phyloP scores from a whole-genome alignment of 2,329 filamentous ascomycete species.

The Aspergillus neotritici region DNA sequence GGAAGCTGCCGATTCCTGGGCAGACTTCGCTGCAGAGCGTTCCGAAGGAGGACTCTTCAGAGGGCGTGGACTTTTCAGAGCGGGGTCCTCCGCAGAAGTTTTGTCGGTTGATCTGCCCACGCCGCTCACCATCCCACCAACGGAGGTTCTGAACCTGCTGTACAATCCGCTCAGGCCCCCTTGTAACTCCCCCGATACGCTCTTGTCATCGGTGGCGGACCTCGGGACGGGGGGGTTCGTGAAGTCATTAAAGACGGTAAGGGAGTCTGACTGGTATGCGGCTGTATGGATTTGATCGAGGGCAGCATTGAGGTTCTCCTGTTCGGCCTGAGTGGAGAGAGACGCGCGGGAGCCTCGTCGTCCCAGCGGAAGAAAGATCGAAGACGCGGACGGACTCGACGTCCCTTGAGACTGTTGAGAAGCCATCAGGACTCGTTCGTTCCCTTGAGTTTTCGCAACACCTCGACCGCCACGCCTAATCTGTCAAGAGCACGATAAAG shows the following conservation, averaged over 20 bases:
- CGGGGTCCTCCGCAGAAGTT: slow-evolving; percentile 19
- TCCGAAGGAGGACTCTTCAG: slow-evolving; percentile 25
- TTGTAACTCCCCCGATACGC: slow-evolving; percentile 67
- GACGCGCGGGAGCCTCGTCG: slow-evolving; percentile 48
- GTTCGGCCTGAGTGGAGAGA: slow-evolving; percentile 54
- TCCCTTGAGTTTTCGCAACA: neutral
- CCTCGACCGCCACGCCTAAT: neutral
- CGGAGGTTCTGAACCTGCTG: slow-evolving; percentile 73
- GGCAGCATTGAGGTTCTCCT: slow-evolving; percentile 67
- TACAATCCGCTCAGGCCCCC: slow-evolving; percentile 87
- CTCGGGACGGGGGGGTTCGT: slow-evolving; percentile 59
- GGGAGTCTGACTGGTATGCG: slow-evolving; percentile 74
- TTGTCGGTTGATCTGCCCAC: slow-evolving; percentile 29
- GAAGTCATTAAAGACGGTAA: slow-evolving; percentile 94
- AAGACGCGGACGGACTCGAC: slow-evolving; percentile 41
- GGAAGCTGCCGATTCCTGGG: slow-evolving; percentile 17
- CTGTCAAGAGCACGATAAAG: neutral
- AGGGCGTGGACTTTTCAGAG: slow-evolving; percentile 18
- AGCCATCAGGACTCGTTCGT: slow-evolving; percentile 26
- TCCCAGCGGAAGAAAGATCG: slow-evolving; percentile 41
- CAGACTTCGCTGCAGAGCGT: slow-evolving; percentile 21
- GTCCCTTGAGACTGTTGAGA: slow-evolving; percentile 33
- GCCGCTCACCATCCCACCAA: slow-evolving; percentile 55
- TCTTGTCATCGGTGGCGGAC: slow-evolving; percentile 61
- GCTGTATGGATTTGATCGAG: slow-evolving; percentile 84